A percentile compares a stretch with the other conserved stretches of the same genome.
Conservation (phyloP, 1,284 basidiomycete genomes). For the Amylostereum areolatum region DNA sequence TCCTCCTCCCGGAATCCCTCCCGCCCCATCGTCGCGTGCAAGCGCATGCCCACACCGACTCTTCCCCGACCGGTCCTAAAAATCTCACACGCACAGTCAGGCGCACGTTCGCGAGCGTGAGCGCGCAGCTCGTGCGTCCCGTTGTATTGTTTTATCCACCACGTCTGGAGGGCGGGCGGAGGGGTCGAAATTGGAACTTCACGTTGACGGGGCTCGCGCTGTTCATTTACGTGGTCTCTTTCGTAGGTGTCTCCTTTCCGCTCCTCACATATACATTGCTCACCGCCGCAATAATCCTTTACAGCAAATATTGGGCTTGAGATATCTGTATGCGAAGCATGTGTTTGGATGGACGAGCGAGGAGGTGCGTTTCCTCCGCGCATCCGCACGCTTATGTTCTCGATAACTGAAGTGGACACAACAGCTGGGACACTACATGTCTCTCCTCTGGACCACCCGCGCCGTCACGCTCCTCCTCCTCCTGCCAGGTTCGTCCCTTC, state of each 20-base stretch:
- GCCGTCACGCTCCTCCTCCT: slow-evolving; percentile 42
- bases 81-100: not conserved
- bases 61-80: no score
- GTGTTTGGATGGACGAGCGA: slow-evolving; percentile 43
- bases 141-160: slow-evolving; percentile 42
- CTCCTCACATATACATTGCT: not conserved
- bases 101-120: not conserved
- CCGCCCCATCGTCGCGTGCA: slow-evolving; percentile 6
- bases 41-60: not conserved
- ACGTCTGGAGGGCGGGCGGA: slow-evolving; percentile 8
- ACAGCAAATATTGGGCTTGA: slow-evolving; percentile 46
- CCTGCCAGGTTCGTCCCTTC: slow-evolving; percentile 36
- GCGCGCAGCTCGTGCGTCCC: slow-evolving; percentile 28
- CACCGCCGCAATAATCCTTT: not conserved
- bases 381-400: no score
- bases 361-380: slow-evolving; percentile 23
- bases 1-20: slow-evolving; percentile 42
- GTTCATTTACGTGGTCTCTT: slow-evolving; percentile 43
- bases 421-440: slow-evolving; percentile 47
- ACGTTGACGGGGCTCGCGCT: slow-evolving; percentile 38
- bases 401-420: not conserved
- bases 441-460: slow-evolving; percentile 39
- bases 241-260: slow-evolving; percentile 23
- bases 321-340: slow-evolving; percentile 48
- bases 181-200: slow-evolving; percentile 35